Base-by-base conservation (phyloP, 441 rosid genomes). In the Flueggea neowawraea region DNA sequence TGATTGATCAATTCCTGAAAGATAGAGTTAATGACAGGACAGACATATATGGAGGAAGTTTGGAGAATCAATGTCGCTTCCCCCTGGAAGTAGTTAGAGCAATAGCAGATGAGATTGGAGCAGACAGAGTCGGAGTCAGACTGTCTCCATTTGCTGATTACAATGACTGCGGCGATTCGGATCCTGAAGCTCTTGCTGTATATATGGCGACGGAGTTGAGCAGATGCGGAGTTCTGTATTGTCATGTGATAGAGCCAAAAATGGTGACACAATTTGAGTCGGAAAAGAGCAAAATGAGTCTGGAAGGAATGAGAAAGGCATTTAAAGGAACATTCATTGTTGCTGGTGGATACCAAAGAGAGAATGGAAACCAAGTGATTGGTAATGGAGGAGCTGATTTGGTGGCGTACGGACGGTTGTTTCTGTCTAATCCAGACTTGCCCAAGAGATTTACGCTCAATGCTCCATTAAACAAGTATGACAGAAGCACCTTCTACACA, bases 1-100 rank as follows among this genome's bases (percentile, higher is more conserved):
- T 91, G 52, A 82, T 89, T 36, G 98, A 91, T 69, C 95, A 91
- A 66, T 91, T 91, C 79, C 51, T 87, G 56, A 91, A 89, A 63
- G 78, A 91, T 10, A 82, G 82, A 12, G 86, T 89, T 59, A 91
- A 89, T 63, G 80, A 84, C 66, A 72, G 96, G 45, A 74, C 78
- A n/a, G 97, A 91, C 36, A 72, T 71, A 56, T 89, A 89, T 33
- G 97, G 95, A 10, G 95, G 92, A 41, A 79, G 85, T 6, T 54
- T 85, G 52, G 70, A 62, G 16, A 91, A 91, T 50, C 80, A 92
- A 4, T 89, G 96, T 75, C 83, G 78, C 31, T 91, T 91, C 69
- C 60, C 81, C 22, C 31, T 81, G 61, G 67, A 84, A 71, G 69
- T 85, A 28, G 83, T 83, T 52, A 41, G 76, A 68, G 90, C 89